Conservation (phyloP, 2,329 filamentous ascomycete species). For the Blastomyces gilchristii region DNA sequence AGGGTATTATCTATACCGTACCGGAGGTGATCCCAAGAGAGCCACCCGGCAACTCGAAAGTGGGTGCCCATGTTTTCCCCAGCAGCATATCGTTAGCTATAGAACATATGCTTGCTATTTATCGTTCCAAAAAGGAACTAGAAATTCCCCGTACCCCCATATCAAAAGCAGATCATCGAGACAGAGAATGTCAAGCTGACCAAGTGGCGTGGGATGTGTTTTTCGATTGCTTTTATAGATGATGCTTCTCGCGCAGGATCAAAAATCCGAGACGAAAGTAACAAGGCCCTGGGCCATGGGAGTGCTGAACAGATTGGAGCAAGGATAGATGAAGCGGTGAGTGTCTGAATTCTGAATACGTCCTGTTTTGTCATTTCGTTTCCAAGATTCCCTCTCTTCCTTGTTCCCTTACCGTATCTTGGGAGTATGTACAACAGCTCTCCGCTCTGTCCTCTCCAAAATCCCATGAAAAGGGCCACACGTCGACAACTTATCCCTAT, state of each 20-base stretch:
- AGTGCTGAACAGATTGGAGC: conserved; percentile 49
- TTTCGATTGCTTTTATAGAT: conserved; percentile 41
- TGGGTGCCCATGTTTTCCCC: conserved; percentile 36
- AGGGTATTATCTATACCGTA: conserved; percentile 85
- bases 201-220: not conserved
- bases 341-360: conserved; percentile 25
- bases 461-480: not conserved
- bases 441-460: not conserved
- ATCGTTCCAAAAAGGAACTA: not conserved
- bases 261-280: conserved; percentile 54
- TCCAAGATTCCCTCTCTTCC: not conserved
- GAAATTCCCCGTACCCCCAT: not conserved
- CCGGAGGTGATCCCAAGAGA: conserved; percentile 68
- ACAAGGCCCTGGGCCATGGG: conserved; percentile 50
- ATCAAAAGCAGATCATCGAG: not conserved
- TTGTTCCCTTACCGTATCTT: not conserved
- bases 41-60: conserved; percentile 83
- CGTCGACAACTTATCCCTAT: not conserved
- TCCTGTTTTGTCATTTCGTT: no score
- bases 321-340: conserved; percentile 60
- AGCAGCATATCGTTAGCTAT: not conserved
- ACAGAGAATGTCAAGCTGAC: conserved; percentile 10
- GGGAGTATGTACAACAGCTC: not conserved
- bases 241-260: conserved; percentile 62
- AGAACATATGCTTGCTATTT: not conserved